A percentile compares a stretch with the other conserved stretches of the same genome.
phyloP scores from a whole-genome alignment of 1,139 yeast species.

The Sugiyamaella castrensis region DNA sequence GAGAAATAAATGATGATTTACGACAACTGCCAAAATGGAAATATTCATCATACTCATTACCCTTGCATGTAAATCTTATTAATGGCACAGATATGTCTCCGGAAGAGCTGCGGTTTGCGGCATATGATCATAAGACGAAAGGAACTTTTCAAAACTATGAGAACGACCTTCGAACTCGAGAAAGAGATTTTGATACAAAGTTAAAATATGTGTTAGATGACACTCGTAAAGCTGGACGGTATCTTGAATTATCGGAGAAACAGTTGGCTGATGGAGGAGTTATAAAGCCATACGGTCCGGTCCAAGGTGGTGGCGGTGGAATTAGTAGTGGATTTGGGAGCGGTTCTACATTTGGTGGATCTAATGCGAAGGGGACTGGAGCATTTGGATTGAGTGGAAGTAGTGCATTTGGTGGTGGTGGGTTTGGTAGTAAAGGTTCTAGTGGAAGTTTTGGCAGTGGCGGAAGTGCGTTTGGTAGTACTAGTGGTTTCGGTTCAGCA shows the following conservation, averaged over 20 bases:
- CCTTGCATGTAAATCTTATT: slow-evolving; percentile 41
- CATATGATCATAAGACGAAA: slow-evolving; percentile 43
- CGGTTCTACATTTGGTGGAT: slow-evolving; percentile 26
- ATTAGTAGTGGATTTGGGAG: slow-evolving; percentile 9
- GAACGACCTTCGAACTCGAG: slow-evolving; percentile 42
- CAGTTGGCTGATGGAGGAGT: slow-evolving; percentile 24
- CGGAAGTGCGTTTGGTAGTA: slow-evolving; percentile 18
- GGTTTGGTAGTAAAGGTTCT: slow-evolving; percentile 12
- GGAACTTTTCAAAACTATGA: slow-evolving; percentile 44
- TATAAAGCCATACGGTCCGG: slow-evolving; percentile 25
- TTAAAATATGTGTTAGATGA: slow-evolving; percentile 42
- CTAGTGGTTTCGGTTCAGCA: slow-evolving; percentile 4
- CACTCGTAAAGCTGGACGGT: slow-evolving; percentile 53
- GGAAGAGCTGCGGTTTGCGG: slow-evolving; percentile 54
- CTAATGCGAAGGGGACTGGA: too few relatives aligned
- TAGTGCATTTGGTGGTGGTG: slow-evolving; percentile 17
- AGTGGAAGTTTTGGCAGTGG: slow-evolving; percentile 14
- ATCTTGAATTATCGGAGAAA: slow-evolving; percentile 47
- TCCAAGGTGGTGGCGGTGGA: slow-evolving; percentile 8
- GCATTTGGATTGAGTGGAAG: slow-evolving; percentile 2
- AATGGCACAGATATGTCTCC: slow-evolving; percentile 53
- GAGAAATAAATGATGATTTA: slow-evolving; percentile 18
- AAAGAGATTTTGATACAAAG: slow-evolving; percentile 49
- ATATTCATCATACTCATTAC: slow-evolving; percentile 19
- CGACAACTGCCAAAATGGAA: slow-evolving; percentile 17